Evolutionary conservation across 192 early-diverging fungal genomes (phyloP).

Genomic region (Backusella tuberculispora): DNA sequence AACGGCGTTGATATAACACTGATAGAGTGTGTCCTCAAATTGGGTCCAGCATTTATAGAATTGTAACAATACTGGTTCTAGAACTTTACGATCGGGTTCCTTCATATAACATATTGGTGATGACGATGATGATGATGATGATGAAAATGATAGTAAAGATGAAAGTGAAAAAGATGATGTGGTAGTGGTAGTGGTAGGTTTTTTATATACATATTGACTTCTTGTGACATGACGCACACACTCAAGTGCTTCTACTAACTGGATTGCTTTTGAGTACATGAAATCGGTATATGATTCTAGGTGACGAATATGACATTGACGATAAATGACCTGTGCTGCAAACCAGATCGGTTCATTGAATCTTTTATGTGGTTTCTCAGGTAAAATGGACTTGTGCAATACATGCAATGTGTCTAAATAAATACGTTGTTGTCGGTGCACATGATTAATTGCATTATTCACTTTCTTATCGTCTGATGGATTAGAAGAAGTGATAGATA

Average conservation of each 20-base stretch:
- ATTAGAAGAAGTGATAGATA: no score
- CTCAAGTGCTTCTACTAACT: constrained; percentile 7
- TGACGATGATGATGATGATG: not conserved
- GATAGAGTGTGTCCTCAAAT: constrained; percentile 16
- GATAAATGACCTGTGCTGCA: constrained; percentile 13
- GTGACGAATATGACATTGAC: constrained; percentile 14
- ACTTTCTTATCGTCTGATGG: not conserved
- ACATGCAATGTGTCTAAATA: constrained; percentile 21
- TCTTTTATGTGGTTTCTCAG: constrained; percentile 9
- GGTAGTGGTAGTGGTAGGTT: not conserved
- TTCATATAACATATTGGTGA: not conserved
- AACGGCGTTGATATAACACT: constrained; percentile 10
- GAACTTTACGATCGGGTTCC: not conserved
- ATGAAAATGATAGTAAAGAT: not conserved
- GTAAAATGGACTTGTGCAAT: constrained; percentile 3
- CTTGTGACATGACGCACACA: constrained; percentile 5
- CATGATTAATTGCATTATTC: constrained; percentile 5
- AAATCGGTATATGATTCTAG: constrained; percentile 1
- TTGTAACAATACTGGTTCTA: not conserved
- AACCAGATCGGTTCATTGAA: constrained; percentile 23
- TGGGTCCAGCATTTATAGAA: not conserved
- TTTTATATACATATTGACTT: not conserved
- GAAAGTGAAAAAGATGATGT: not conserved
- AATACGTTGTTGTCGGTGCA: constrained; percentile 21
- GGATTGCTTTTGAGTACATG: not conserved